phyloP scores from a whole-genome alignment of 352 stramenopile genomes.

The Pythium apleroticum region DNA sequence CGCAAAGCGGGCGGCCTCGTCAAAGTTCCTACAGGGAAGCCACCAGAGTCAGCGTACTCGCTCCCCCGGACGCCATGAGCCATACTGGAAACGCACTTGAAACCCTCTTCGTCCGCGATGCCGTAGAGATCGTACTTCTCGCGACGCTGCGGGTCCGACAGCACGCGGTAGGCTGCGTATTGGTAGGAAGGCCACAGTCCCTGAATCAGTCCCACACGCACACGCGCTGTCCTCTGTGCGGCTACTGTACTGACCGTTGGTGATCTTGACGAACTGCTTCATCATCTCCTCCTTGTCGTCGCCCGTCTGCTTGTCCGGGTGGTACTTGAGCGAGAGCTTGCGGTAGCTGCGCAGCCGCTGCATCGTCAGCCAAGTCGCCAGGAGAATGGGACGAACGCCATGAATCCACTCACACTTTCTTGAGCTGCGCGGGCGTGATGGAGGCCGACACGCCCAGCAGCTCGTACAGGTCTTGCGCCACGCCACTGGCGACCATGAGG shows the following conservation, averaged over 20 bases:
- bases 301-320: constrained; percentile 92
- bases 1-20: constrained; percentile 67
- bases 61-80: background rate
- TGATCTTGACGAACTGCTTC: constrained; percentile 77
- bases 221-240: no score
- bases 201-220: background rate
- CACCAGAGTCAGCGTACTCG: background rate
- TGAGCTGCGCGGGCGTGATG: constrained; percentile 57
- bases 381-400: background rate
- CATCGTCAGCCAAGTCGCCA: constrained; percentile 2
- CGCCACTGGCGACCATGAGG: constrained; percentile 36
- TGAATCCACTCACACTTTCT: constrained; percentile 51
- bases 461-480: constrained; percentile 69
- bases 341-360: constrained; percentile 61
- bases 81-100: constrained; percentile 48
- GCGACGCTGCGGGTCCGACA: constrained; percentile 67
- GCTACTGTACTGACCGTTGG: constrained; percentile 48
- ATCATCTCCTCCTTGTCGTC: constrained; percentile 59
- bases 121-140: constrained; percentile 83
- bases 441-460: constrained; percentile 57
- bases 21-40: constrained; percentile 56
- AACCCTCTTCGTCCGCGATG: constrained; percentile 74
- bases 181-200: background rate
- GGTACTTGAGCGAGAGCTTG: constrained; percentile 93
- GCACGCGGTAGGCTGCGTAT: constrained; percentile 72